Evolutionary conservation across 1,139 yeast genomes (phyloP).

Genomic region (Taphrina communis): DNA sequence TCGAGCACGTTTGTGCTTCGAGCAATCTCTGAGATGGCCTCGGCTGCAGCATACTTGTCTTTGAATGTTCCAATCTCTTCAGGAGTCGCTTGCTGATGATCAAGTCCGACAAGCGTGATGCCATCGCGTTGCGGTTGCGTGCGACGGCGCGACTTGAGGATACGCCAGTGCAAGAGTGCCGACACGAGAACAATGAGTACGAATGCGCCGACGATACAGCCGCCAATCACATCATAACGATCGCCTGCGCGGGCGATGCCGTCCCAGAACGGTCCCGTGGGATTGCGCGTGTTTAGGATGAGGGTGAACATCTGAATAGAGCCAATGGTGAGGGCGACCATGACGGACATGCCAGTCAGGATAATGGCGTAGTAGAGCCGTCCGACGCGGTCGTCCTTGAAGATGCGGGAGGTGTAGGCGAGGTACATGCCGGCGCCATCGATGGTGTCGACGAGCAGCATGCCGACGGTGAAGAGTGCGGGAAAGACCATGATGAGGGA

Average conservation of each 20-base stretch:
- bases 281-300: conserved; percentile 30
- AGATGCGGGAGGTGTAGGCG: conserved; percentile 36
- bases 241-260: conserved; percentile 41
- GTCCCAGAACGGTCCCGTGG: conserved; percentile 40
- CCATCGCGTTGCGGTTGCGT: not conserved
- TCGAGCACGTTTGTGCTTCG: not conserved
- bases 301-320: conserved; percentile 41
- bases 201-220: conserved; percentile 40
- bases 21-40: not conserved
- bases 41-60: not conserved
- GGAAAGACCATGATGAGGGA: conserved; percentile 42
- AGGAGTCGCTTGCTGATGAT: not conserved
- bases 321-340: conserved; percentile 41
- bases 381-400: conserved; percentile 9
- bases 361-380: conserved; percentile 39
- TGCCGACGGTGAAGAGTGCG: conserved; percentile 40
- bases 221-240: conserved; percentile 41
- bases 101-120: not conserved
- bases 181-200: conserved; percentile 33
- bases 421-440: conserved; percentile 41
- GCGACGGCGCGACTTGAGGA: not conserved
- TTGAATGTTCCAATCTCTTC: not conserved
- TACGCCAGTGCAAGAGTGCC: conserved; percentile 28
- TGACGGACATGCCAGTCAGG: conserved; percentile 41
- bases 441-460: conserved; percentile 42